These are phyloP conservation scores for Aaosphaeria arxii DNA, from an alignment of 2,329 filamentous ascomycete species.

Conservation along the genomic window DNA sequence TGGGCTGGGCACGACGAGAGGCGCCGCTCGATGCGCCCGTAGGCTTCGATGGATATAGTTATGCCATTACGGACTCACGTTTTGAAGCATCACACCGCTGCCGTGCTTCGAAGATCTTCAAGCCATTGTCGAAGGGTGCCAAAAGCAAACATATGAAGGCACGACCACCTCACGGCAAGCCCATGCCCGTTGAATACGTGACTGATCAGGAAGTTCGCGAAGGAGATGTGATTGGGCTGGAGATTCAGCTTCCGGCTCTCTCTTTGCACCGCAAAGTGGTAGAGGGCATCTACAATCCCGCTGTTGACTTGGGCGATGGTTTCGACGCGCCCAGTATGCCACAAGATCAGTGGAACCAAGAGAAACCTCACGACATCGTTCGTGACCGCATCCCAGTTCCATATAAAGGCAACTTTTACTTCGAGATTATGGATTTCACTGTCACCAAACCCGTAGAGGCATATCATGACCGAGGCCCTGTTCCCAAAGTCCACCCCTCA, in stretches of 20 bases:
- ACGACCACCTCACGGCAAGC: constrained; percentile 31
- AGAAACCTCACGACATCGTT: constrained; percentile 74
- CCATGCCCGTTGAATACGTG: constrained; percentile 43
- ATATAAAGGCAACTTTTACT: constrained; percentile 90
- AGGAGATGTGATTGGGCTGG: constrained; percentile 90
- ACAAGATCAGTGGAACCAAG: constrained; percentile 30
- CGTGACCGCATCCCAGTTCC: constrained; percentile 93
- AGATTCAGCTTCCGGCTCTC: constrained; percentile 86
- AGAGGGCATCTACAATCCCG: constrained; percentile 81
- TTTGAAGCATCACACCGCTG: constrained; percentile 94
- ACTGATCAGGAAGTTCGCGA: constrained; percentile 75
- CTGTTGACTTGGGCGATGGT: constrained; percentile 65
- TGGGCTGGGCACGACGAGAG: constrained; percentile 83
- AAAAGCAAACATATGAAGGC: constrained; percentile 41
- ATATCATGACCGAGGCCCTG: constrained; percentile 48
- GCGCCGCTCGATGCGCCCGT: constrained; percentile 80
- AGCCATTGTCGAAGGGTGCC: constrained; percentile 34
- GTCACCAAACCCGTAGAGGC: constrained; percentile 82
- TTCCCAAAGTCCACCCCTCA: constrained; percentile 66
- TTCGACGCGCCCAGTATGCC: constrained; percentile 46
- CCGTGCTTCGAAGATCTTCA: constrained; percentile 80
- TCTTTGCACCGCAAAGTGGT: constrained; percentile 85
- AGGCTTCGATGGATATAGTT: constrained; percentile 89
- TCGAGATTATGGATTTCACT: constrained; percentile 89
- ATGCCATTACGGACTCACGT: constrained; percentile 83